Evolutionary conservation across 352 stramenopile genomes (phyloP).

Genomic region (Phytophthora pluvialis): DNA sequence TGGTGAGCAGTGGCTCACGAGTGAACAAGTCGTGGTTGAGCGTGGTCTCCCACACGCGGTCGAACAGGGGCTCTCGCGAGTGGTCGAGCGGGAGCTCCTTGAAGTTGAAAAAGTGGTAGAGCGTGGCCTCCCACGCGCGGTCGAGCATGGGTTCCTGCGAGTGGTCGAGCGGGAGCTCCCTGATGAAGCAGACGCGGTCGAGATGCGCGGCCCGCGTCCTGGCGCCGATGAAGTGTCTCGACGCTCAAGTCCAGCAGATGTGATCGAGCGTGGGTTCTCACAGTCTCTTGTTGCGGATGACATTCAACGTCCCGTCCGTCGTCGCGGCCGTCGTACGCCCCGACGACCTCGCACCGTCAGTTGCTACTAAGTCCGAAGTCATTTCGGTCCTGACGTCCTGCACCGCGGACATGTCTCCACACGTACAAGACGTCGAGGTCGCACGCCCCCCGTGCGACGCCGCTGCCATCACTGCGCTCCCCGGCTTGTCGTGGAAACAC

Average conservation of each 20-base stretch:
- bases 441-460: conserved; percentile 3
- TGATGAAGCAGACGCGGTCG: too few relatives aligned
- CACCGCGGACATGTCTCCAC: neutral
- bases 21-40: too few relatives aligned
- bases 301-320: neutral
- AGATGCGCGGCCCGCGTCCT: too few relatives aligned
- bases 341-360: neutral
- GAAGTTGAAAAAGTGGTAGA: neutral
- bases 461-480: neutral
- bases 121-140: neutral
- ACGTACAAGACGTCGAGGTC: neutral
- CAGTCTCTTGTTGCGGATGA: too few relatives aligned
- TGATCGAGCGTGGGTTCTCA: too few relatives aligned
- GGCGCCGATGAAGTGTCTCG: too few relatives aligned
- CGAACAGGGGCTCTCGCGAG: neutral
- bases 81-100: too few relatives aligned
- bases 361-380: neutral
- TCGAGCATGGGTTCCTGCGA: neutral
- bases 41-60: too few relatives aligned
- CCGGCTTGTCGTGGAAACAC: conserved; percentile 20
- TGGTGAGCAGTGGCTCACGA: too few relatives aligned
- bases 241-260: too few relatives aligned
- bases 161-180: neutral
- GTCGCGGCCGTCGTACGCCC: neutral
- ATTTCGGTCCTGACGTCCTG: neutral